Conservation (phyloP, 345 rosid genomes). For the Eucalyptus pauciflora region DNA sequence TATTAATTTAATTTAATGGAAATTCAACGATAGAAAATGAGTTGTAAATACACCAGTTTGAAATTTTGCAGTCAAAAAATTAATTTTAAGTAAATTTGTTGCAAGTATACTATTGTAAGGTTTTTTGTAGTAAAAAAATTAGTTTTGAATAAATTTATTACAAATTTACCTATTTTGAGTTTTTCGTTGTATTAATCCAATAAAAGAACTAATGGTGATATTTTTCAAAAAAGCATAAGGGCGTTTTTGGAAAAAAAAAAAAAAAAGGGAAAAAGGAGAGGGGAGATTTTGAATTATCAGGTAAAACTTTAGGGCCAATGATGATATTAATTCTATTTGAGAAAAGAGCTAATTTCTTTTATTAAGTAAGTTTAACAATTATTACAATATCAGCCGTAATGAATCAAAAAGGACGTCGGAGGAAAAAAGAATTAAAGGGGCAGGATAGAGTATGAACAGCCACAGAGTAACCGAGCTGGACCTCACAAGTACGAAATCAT, state of each 20-base stretch:
- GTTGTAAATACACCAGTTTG: too few relatives aligned
- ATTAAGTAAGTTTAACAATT: neutral
- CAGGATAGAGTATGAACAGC: neutral
- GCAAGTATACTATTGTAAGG: fast-evolving
- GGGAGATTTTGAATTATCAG: neutral
- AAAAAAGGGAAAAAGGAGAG: neutral
- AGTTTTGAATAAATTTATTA: too few relatives aligned
- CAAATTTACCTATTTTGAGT: too few relatives aligned
- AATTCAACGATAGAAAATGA: too few relatives aligned
- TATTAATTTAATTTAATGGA: too few relatives aligned
- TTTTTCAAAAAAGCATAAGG: neutral
- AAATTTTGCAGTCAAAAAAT: too few relatives aligned
- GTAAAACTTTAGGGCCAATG: neutral
- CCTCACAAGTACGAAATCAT: neutral
- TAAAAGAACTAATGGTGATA: neutral
- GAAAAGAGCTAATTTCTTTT: neutral
- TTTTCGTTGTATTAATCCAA: too few relatives aligned
- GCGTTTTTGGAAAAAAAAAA: neutral
- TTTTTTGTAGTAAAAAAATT: too few relatives aligned
- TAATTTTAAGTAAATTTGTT: too few relatives aligned
- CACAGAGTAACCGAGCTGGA: neutral
- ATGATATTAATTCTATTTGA: neutral
- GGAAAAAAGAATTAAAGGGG: neutral
- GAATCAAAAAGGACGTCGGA: neutral
- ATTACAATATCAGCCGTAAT: neutral